Evolutionary conservation across 768 basidiomycete genomes (phyloP).

Genomic region (Lyophyllum semitale): DNA sequence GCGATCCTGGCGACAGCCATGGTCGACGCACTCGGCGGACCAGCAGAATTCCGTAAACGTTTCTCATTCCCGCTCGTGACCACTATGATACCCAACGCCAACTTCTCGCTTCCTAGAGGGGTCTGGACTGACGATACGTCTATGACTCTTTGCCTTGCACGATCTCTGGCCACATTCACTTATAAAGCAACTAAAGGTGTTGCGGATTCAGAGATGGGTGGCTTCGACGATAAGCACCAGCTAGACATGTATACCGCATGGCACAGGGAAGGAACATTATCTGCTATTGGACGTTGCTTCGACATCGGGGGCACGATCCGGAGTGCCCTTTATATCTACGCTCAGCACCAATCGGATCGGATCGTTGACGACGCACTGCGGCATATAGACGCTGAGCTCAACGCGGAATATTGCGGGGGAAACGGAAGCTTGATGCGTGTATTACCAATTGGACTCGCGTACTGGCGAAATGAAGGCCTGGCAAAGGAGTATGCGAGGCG

Average conservation of each 20-base stretch:
- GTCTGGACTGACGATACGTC: slow-evolving; percentile 53
- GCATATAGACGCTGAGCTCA: slow-evolving; percentile 29
- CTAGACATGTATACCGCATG: slow-evolving; percentile 16
- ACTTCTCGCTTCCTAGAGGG: slow-evolving; percentile 36
- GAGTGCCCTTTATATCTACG: slow-evolving; percentile 34
- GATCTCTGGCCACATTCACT: slow-evolving; percentile 35
- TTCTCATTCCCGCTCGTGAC: slow-evolving; percentile 37
- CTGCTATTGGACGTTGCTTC: slow-evolving; percentile 21
- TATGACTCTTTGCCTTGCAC: slow-evolving; percentile 46
- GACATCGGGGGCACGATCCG: slow-evolving; percentile 39
- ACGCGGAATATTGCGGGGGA: slow-evolving; percentile 28
- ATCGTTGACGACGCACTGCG: slow-evolving; percentile 25
- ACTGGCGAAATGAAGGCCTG: slow-evolving; percentile 35
- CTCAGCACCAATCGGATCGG: neutral
- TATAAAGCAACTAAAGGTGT: neutral
- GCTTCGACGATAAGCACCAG: slow-evolving; percentile 21
- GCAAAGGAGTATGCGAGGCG: slow-evolving; percentile 34
- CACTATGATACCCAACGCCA: slow-evolving; percentile 39
- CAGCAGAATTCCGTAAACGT: slow-evolving; percentile 41
- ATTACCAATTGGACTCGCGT: slow-evolving; percentile 42
- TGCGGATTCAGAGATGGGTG: slow-evolving; percentile 7
- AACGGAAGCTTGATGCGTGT: slow-evolving; percentile 52
- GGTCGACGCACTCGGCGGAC: slow-evolving; percentile 48
- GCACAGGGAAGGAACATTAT: slow-evolving; percentile 13
- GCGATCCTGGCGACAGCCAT: slow-evolving; percentile 42